phyloP scores from a whole-genome alignment of 192 early-diverging fungal genomes.

The Backusella circina region DNA sequence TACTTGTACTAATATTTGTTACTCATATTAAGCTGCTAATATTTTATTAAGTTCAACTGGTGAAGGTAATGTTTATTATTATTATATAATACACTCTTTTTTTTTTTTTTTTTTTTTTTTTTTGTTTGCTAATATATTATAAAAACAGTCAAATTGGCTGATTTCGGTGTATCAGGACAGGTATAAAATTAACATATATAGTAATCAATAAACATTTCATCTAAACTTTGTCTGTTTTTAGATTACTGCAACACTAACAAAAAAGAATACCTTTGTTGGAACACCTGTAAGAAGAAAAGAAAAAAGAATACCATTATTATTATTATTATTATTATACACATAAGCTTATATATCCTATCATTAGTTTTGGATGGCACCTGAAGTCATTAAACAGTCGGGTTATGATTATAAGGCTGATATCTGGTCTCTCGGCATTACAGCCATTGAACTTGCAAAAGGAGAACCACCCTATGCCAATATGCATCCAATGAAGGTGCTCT shows the following conservation, averaged over 20 bases:
- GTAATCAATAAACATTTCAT: neutral
- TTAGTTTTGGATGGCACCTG: slow-evolving; percentile 90
- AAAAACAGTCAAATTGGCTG: slow-evolving; percentile 81
- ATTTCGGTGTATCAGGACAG: slow-evolving; percentile 98
- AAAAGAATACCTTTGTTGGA: slow-evolving; percentile 97
- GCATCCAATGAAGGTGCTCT: slow-evolving; percentile 94
- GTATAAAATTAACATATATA: slow-evolving; percentile 35
- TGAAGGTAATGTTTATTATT: slow-evolving; percentile 38
- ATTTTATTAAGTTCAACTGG: slow-evolving; percentile 70
- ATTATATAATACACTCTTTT: neutral
- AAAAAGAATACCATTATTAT: too few relatives aligned
- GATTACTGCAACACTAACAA: slow-evolving; percentile 85
- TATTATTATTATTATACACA: too few relatives aligned
- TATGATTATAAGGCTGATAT: slow-evolving; percentile 98
- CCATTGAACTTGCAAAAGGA: slow-evolving; percentile 93
- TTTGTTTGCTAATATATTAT: neutral
- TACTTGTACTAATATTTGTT: neutral
- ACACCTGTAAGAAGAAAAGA: slow-evolving; percentile 62
- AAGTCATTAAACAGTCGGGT: slow-evolving; percentile 91
- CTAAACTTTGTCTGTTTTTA: slow-evolving; percentile 11
- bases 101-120: neutral
- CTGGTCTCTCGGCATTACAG: slow-evolving; percentile 97
- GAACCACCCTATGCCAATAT: slow-evolving; percentile 90
- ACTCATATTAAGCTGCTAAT: slow-evolving; percentile 64
- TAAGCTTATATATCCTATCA: too few relatives aligned